These are phyloP conservation scores for Candida sp. DNA, from an alignment of 1,139 yeast species.

Conservation along the genomic window DNA sequence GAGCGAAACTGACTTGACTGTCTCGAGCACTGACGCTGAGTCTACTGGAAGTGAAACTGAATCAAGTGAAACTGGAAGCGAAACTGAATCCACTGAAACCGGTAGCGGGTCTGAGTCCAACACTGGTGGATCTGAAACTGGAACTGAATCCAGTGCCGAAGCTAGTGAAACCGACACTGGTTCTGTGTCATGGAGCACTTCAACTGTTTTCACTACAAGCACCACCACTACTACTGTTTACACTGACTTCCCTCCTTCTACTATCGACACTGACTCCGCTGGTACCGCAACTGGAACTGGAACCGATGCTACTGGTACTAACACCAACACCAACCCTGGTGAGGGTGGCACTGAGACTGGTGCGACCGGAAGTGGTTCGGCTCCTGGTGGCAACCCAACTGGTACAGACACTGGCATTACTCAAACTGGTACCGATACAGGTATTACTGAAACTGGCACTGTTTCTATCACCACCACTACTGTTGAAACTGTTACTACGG, in stretches of 20 bases:
- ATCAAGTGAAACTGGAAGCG: neutral
- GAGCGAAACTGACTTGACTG: slow-evolving; percentile 5
- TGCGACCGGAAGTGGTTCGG: neutral
- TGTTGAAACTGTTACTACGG: no score
- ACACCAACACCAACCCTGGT: neutral
- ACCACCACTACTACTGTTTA: slow-evolving; percentile 10
- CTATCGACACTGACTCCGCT: slow-evolving; percentile 2
- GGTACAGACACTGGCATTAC: slow-evolving; percentile 8
- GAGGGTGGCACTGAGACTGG: neutral
- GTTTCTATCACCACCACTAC: neutral
- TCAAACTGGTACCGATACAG: neutral
- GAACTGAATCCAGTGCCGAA: neutral
- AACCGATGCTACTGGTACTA: neutral
- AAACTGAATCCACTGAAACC: neutral
- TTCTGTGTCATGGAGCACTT: neutral
- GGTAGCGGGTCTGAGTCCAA: neutral
- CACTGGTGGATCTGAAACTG: neutral
- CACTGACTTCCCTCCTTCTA: neutral
- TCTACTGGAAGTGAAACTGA: neutral
- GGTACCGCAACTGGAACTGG: neutral
- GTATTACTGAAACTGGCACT: slow-evolving; percentile 9
- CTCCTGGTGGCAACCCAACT: neutral
- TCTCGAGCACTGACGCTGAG: neutral
- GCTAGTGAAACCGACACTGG: slow-evolving; percentile 8
- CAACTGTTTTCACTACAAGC: neutral